Evolutionary conservation across 352 stramenopile genomes (phyloP).

Genomic region (Globisporangium abappressorium): DNA sequence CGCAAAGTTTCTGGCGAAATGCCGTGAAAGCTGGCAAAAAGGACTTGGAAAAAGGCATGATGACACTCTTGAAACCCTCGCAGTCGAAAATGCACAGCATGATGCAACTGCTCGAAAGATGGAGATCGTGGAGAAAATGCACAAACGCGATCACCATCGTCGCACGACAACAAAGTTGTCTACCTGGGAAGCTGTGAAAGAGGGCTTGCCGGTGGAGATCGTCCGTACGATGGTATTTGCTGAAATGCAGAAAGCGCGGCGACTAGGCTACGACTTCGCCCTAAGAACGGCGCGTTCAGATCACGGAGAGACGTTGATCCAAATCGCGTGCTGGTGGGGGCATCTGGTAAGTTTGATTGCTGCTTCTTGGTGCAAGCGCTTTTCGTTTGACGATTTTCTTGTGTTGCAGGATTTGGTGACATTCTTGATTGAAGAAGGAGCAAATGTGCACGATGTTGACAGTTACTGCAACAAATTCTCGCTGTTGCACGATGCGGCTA

Average conservation of each 20-base stretch:
- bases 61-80: constrained; percentile 18
- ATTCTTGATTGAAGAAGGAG: constrained; percentile 62
- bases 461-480: constrained; percentile 59
- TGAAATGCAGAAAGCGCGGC: constrained; percentile 63
- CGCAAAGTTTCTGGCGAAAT: constrained; percentile 26
- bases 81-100: constrained; percentile 11
- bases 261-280: constrained; percentile 53
- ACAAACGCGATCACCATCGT: constrained; percentile 21
- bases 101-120: constrained; percentile 15
- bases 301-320: constrained; percentile 54
- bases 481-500: constrained; percentile 59
- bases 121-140: constrained; percentile 18
- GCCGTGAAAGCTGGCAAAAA: constrained; percentile 38
- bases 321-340: constrained; percentile 72
- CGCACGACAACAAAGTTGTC: constrained; percentile 43
- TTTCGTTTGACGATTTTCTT: background rate
- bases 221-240: constrained; percentile 51
- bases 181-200: constrained; percentile 66
- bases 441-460: constrained; percentile 47
- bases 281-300: constrained; percentile 46
- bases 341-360: constrained; percentile 29
- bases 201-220: constrained; percentile 42
- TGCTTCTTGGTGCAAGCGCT: background rate
- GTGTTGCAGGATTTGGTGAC: constrained; percentile 37
- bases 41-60: constrained; percentile 35